Conservation (phyloP, 164 flowering plant genomes). For the Cinnamomum chago region DNA sequence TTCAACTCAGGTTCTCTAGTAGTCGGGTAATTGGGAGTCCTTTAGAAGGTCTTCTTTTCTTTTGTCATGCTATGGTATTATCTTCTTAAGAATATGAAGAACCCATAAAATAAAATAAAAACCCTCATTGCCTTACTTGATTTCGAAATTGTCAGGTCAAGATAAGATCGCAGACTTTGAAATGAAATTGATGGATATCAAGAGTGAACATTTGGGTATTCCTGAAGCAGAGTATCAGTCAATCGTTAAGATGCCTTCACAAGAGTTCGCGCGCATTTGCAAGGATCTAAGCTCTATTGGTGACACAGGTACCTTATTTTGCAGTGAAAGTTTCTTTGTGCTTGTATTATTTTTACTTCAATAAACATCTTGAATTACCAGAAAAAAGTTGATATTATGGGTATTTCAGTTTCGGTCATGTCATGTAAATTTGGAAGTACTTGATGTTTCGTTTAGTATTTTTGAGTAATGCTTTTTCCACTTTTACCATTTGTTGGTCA, state of each 20-base stretch:
- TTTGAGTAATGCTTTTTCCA: not conserved
- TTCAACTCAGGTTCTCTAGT: too few relatives aligned
- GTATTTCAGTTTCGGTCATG: too few relatives aligned
- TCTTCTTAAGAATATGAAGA: not conserved
- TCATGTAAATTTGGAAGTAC: not conserved
- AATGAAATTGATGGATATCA: constrained; percentile 65
- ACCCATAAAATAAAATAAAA: not conserved
- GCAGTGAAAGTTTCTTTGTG: not conserved
- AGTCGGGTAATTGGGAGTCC: too few relatives aligned
- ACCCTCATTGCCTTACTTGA: not conserved
- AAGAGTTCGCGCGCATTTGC: constrained; percentile 62
- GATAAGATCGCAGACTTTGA: constrained; percentile 74
- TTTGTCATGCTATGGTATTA: too few relatives aligned
- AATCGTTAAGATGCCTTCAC: constrained; percentile 66
- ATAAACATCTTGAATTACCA: not conserved
- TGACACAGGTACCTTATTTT: constrained; percentile 15
- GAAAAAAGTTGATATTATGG: not conserved
- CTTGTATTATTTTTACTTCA: not conserved
- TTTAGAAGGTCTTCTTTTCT: too few relatives aligned
- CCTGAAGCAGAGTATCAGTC: constrained; percentile 63
- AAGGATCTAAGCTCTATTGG: constrained; percentile 63
- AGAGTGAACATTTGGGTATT: constrained; percentile 15
- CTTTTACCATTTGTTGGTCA: not conserved
- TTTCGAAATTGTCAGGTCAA: constrained; percentile 31
- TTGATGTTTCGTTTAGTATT: not conserved